phyloP scores from a whole-genome alignment of 1,284 basidiomycete genomes.

The Acaromyces ingoldii region DNA sequence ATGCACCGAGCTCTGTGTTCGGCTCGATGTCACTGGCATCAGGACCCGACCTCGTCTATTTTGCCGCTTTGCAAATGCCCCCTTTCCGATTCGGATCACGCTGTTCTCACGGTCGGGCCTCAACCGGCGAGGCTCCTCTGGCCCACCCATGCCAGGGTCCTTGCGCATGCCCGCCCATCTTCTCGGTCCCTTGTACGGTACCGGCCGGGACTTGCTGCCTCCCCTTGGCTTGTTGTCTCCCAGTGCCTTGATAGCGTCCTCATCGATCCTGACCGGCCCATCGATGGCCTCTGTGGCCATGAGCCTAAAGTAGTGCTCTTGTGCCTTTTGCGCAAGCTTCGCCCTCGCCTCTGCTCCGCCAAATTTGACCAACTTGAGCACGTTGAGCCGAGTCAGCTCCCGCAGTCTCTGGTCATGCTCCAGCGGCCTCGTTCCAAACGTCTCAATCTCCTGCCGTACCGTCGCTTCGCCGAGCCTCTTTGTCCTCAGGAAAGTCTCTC shows the following conservation, averaged over 20 bases:
- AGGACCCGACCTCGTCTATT: background rate
- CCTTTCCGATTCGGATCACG: conserved; percentile 45
- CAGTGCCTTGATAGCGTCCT: conserved; percentile 15
- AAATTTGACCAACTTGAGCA: conserved; percentile 37
- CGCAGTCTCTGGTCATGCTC: conserved; percentile 38
- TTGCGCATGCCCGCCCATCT: conserved; percentile 3
- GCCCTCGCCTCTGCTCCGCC: conserved; percentile 32
- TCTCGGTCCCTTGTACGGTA: conserved; percentile 6
- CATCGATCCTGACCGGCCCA: conserved; percentile 27
- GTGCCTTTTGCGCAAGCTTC: conserved; percentile 26
- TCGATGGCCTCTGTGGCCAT: conserved; percentile 31
- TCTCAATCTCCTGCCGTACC: background rate
- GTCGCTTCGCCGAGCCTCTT: conserved; percentile 8
- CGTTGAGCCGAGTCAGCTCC: conserved; percentile 35
- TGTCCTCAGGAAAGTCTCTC: conserved; percentile 30
- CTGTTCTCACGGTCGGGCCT: conserved; percentile 23
- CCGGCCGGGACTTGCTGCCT: conserved; percentile 3
- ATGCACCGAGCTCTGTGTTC: background rate
- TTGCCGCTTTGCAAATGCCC: conserved; percentile 38
- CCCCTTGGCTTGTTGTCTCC: conserved; percentile 7
- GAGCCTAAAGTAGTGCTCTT: conserved; percentile 30
- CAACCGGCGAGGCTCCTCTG: conserved; percentile 3
- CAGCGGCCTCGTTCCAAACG: conserved; percentile 20
- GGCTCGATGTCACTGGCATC: background rate
- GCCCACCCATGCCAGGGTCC: background rate